Conservation (phyloP, 2,329 filamentous ascomycete genomes). For the Endoconidiophora laricicola region DNA sequence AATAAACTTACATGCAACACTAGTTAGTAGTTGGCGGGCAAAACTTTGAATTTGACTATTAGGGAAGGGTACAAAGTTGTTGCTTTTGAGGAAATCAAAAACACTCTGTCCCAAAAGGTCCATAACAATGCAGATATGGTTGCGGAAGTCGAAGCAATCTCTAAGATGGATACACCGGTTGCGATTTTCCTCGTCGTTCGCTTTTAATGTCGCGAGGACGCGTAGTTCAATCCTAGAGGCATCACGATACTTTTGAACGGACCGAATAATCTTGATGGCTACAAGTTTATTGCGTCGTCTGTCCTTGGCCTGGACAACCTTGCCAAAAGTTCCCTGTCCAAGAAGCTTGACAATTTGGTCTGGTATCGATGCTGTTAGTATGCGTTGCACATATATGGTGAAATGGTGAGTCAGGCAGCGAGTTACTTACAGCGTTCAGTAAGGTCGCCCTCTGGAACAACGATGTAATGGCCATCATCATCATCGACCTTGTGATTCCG, state of each 20-base stretch:
- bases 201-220: conserved; percentile 78
- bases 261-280: conserved; percentile 95
- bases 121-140: conserved; percentile 82
- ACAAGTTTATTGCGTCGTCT: conserved; percentile 59
- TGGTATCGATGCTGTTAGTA: conserved; percentile 21
- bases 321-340: conserved; percentile 94
- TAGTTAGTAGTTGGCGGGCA: conserved; percentile 90
- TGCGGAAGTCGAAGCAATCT: conserved; percentile 93
- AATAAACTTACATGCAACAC: conserved; percentile 69
- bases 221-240: conserved; percentile 87
- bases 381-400: background rate
- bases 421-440: conserved; percentile 62
- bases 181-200: conserved; percentile 79
- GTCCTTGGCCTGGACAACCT: conserved; percentile 88
- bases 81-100: conserved; percentile 94
- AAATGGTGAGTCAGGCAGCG: background rate
- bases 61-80: conserved; percentile 88
- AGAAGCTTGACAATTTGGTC: conserved; percentile 80
- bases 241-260: conserved; percentile 95
- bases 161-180: conserved; percentile 94
- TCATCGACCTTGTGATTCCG: conserved; percentile 71
- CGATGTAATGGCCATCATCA: conserved; percentile 93
- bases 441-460: conserved; percentile 68
- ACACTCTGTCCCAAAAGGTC: conserved; percentile 79
- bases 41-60: conserved; percentile 98